phyloP scores from a whole-genome alignment of 2,329 filamentous ascomycete species.

The Rhynchosporium graminicola region DNA sequence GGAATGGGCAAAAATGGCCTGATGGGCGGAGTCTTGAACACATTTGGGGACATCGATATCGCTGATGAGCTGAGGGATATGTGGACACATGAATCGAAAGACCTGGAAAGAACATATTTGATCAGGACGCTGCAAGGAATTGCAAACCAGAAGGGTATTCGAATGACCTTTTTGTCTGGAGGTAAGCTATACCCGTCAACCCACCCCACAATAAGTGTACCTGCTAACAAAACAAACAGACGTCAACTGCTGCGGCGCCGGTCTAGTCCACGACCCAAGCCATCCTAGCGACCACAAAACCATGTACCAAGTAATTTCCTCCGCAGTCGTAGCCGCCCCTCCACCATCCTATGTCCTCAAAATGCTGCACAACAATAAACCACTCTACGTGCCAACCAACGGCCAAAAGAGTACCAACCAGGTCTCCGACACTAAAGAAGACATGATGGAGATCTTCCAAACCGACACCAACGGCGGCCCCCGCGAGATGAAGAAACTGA shows the following conservation, averaged over 20 bases:
- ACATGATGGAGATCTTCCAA: constrained; percentile 99
- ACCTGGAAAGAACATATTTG: constrained; percentile 93
- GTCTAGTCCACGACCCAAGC: constrained; percentile 88
- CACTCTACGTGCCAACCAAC: constrained; percentile 87
- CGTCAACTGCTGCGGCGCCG: constrained; percentile 89
- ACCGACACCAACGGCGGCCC: constrained; percentile 83
- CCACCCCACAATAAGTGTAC: neutral
- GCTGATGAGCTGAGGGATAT: constrained; percentile 93
- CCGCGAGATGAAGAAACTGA: constrained; percentile 85
- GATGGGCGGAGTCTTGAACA: constrained; percentile 94
- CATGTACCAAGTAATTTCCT: constrained; percentile 98
- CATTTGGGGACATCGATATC: constrained; percentile 94
- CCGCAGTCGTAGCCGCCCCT: constrained; percentile 87
- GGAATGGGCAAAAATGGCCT: constrained; percentile 92
- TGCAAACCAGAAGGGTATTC: constrained; percentile 88
- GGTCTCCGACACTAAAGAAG: constrained; percentile 91
- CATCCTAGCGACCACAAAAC: constrained; percentile 95
- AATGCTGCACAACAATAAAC: constrained; percentile 92
- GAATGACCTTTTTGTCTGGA: constrained; percentile 96
- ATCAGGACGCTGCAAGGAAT: constrained; percentile 96
- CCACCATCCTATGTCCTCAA: constrained; percentile 85
- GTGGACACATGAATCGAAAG: constrained; percentile 98
- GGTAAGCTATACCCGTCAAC: constrained; percentile 49
- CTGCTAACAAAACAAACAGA: constrained; percentile 47
- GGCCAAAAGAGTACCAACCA: constrained; percentile 75